A percentile compares a stretch with the other conserved stretches of the same genome.
Conservation (phyloP, 495 filamentous ascomycete genomes). For the Physcia stellaris region DNA sequence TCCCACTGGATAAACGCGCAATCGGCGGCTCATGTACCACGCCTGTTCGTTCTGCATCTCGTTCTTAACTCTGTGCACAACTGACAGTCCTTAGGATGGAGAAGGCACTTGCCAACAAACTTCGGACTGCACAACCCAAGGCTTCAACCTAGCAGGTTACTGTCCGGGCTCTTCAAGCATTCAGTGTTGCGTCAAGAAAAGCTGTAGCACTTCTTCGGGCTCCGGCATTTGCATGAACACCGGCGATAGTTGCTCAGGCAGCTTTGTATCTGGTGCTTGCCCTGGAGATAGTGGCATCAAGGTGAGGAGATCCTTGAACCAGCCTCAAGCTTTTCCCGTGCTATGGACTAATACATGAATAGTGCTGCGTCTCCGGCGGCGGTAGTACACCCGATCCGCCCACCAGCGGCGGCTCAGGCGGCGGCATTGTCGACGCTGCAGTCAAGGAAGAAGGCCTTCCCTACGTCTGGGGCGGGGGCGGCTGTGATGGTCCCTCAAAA, state of each 20-base stretch:
- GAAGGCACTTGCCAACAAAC: constrained; percentile 8
- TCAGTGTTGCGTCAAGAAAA: constrained; percentile 11
- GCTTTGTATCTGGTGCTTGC: constrained; percentile 4
- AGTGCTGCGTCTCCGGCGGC: constrained; percentile 5
- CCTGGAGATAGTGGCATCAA: constrained; percentile 8
- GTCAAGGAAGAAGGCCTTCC: constrained; percentile 3
- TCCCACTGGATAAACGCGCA: constrained; percentile 1
- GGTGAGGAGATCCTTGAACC: background rate
- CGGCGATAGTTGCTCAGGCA: constrained; percentile 5
- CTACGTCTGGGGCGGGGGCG: constrained; percentile 12
- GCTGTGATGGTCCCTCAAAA: constrained; percentile 5
- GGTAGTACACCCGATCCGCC: background rate
- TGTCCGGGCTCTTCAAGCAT: constrained; percentile 6
- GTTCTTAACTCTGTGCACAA: background rate
- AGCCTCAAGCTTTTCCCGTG: background rate
- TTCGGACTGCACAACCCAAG: constrained; percentile 3
- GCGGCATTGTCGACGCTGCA: constrained; percentile 3
- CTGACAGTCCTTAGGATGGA: background rate
- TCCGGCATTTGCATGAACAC: constrained; percentile 9
- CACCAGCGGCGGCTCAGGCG: constrained; percentile 1
- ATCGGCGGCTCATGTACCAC: constrained; percentile 1
- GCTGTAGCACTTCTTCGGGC: constrained; percentile 4
- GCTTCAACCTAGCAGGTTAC: constrained; percentile 8
- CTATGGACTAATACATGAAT: too few relatives aligned
- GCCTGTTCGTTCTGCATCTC: background rate